Evolutionary conservation across 345 rosid species (phyloP).

Genomic region (Anacardium occidentale): DNA sequence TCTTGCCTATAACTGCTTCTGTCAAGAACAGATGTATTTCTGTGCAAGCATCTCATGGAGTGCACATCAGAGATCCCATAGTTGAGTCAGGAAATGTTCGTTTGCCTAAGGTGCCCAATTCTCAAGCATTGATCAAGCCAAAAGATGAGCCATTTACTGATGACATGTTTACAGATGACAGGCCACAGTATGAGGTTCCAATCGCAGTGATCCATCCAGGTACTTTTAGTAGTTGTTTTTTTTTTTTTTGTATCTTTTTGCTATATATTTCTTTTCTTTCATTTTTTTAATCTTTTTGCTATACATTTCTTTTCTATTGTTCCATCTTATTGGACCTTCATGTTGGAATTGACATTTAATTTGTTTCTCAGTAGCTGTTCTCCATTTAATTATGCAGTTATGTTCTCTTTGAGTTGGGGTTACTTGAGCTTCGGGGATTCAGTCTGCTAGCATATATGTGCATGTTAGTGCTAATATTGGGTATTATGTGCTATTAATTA

Average conservation of each 20-base stretch:
- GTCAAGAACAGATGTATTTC: slow-evolving; percentile 19
- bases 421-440: neutral
- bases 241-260: neutral
- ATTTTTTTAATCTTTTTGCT: neutral
- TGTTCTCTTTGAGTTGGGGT: neutral
- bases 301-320: neutral
- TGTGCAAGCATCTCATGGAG: slow-evolving; percentile 24
- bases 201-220: slow-evolving; percentile 55
- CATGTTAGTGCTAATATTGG: neutral
- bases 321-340: neutral
- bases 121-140: slow-evolving; percentile 33
- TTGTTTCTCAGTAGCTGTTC: too few relatives aligned
- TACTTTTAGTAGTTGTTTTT: slow-evolving; percentile 13
- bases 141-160: slow-evolving; percentile 52
- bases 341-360: too few relatives aligned
- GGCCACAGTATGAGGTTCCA: slow-evolving; percentile 41
- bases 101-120: slow-evolving; percentile 19
- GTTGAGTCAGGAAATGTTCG: slow-evolving; percentile 11
- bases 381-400: neutral
- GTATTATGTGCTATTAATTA: neutral
- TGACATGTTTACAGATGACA: slow-evolving; percentile 21
- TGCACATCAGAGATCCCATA: slow-evolving; percentile 30
- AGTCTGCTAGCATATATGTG: neutral
- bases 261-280: neutral
- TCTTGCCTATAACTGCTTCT: slow-evolving; percentile 27